Evolutionary conservation across 2,329 filamentous ascomycete genomes (phyloP).

Genomic region (Lomentospora prolificans): DNA sequence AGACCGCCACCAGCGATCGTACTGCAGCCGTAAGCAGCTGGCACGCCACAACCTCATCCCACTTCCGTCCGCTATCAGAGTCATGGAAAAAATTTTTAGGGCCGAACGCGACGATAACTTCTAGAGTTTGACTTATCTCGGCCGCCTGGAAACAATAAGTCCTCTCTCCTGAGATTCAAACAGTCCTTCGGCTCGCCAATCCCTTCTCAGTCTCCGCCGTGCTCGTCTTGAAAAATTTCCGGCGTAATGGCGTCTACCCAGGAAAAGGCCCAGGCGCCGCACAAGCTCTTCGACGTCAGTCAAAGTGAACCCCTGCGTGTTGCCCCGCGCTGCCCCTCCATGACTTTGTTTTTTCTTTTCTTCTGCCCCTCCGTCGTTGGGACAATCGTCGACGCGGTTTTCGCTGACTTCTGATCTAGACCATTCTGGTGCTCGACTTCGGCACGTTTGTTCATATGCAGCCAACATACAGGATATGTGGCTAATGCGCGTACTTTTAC

Average conservation of each 20-base stretch:
- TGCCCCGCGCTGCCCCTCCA: not conserved
- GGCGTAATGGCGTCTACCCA: not conserved
- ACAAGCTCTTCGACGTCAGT: not conserved
- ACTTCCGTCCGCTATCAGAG: too few relatives aligned
- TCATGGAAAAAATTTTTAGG: too few relatives aligned
- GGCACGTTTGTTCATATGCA: not conserved
- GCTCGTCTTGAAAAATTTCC: not conserved
- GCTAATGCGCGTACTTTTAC: not conserved
- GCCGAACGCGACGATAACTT: too few relatives aligned
- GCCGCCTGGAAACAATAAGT: too few relatives aligned
- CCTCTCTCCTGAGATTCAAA: too few relatives aligned
- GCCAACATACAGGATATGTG: not conserved
- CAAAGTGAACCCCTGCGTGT: not conserved
- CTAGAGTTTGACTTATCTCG: too few relatives aligned
- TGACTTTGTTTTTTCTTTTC: not conserved
- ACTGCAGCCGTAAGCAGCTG: too few relatives aligned
- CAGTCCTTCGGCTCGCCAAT: not conserved
- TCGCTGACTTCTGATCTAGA: not conserved
- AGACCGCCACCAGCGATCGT: too few relatives aligned
- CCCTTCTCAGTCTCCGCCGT: not conserved
- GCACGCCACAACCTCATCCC: too few relatives aligned
- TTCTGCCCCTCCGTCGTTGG: not conserved
- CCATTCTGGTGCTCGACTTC: not conserved
- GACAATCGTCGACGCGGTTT: not conserved
- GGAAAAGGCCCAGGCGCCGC: not conserved